Conservation (phyloP, 1,284 basidiomycete genomes). For the Tetrapyrgos nigripes region DNA sequence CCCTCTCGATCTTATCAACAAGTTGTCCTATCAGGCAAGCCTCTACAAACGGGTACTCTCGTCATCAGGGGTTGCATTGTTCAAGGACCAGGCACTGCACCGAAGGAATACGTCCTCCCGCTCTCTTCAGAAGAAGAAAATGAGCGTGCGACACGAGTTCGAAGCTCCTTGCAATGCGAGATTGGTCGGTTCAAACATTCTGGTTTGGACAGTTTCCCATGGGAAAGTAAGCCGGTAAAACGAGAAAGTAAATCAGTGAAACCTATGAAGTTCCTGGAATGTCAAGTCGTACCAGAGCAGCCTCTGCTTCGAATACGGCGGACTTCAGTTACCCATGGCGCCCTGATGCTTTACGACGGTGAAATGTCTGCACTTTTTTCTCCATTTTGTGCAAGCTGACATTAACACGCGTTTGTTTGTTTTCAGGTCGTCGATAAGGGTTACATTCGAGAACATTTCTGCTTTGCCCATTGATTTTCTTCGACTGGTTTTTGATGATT, state of each 20-base stretch:
- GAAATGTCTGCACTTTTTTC: constrained; percentile 67
- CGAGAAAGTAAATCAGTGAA: constrained; percentile 37
- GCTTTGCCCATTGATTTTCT: constrained; percentile 84
- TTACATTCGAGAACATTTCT: constrained; percentile 91
- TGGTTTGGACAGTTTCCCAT: constrained; percentile 72
- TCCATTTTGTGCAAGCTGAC: neutral
- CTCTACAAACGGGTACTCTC: constrained; percentile 71
- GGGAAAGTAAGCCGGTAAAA: constrained; percentile 54
- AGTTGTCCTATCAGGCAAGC: constrained; percentile 72
- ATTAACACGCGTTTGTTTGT: neutral
- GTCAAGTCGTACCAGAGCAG: constrained; percentile 83
- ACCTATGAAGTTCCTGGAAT: constrained; percentile 66
- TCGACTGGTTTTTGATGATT: constrained; percentile 88
- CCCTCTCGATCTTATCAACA: constrained; percentile 70
- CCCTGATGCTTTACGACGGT: constrained; percentile 93
- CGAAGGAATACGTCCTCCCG: constrained; percentile 80
- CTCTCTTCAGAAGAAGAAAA: constrained; percentile 78
- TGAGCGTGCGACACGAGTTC: constrained; percentile 60
- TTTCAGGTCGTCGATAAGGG: constrained; percentile 75
- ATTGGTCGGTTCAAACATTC: constrained; percentile 71
- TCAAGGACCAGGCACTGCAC: constrained; percentile 76
- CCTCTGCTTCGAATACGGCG: constrained; percentile 86
- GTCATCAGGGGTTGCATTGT: constrained; percentile 80
- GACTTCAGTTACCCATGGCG: constrained; percentile 89
- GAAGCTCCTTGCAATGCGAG: constrained; percentile 67